Evolutionary conservation across 1,139 yeast species (phyloP), one percentile per base, ranked within the genome.

Genomic region (Kurtzmaniella quercitrusa): DNA sequence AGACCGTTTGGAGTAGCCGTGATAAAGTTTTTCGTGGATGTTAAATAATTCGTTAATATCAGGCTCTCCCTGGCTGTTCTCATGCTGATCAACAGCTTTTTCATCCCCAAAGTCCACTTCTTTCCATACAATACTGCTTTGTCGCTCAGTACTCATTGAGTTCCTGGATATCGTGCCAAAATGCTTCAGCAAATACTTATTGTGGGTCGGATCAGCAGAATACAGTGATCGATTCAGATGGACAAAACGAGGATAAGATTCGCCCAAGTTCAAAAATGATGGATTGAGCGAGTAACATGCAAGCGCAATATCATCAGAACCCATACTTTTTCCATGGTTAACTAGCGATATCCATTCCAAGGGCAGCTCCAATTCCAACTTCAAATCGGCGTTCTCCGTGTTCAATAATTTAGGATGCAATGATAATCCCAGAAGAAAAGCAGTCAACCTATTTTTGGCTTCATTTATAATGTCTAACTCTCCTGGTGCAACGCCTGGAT

Each of bases 391-490:
- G 46, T 55, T 40, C 46, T 58, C 54, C 11, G 70, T 50, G 12
- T 51, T 49, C 3, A 69, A 48, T 39, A 80, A 63, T 42, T 73
- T 70, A 1, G 84, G 82, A 50, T 82, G 85, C 10, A 80, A 49
- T 27, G 66, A 55, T 49, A 77, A 64, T 1, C 60, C 50, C 40
- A 48, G 53, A 37, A 56, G 50, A 23, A 49, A 50, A 1, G 33
- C 29, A 2, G 23, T 29, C 8, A 44, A 18, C 16, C 25, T 41
- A 6, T 37, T 33, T 10, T 36, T 10, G 5, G 37, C 38, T 19
- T 34, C 25, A 19, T n/a, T 27, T 12, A 5, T 19, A 4, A 15
- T 31, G 14, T 31, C 36, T 8, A 14, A 4, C 6, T 14, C 16
- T 8, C 36, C 14, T 5, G 18, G 36, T 14, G 18, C 16, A 4